Evolutionary conservation across 202 grass and related monocot genomes (phyloP), one percentile per base, ranked within the genome.

Genomic region (Panicum hallii): DNA sequence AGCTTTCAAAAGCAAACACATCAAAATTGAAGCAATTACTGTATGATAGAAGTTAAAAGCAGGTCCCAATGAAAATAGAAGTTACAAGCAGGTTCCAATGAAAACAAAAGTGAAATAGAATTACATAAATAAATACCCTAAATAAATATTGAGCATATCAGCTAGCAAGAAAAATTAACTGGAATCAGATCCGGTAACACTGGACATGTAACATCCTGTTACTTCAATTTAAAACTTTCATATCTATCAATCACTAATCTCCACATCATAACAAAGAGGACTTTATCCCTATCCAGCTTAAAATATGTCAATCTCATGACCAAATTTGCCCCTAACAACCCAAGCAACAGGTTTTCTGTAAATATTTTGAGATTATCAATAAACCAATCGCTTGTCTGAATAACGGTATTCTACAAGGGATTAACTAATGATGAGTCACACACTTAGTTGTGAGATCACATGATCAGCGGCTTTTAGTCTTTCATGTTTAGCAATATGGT

Each of bases 401-500:
- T 55, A 78, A 75, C 12, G 20, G 40, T 67, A 22, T 43, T 60
- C 60, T 83, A 83, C 44, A 36, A 54, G 42, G 32, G 67, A 41
- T 74, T 41, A 36, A 19, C 40, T 15, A 48, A 72, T 23, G 15
- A 72, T 23, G 15, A 22, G 62, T 48, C 22, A 1, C 8, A 9
- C 53, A 53, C 10, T 79, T 56, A 49, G 61, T 58, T 22, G 48
- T 71, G 46, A 65, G 75, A 65, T 86, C 22, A 41, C n/a, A 70
- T 63, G 28, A 62, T 73, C 72, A 67, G 32, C 0, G 19, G 55
- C 54, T 72, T 77, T 17, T 38, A 72, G 6, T 63, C 9, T 72
- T 78, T 11, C 40, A 10, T 82, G 30, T 66, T 84, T 75, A 75
- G 34, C 10, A 63, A 83, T 28, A 66, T 10, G 26, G 70, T 63